Evolutionary conservation across 305 asterid species (phyloP).

Genomic region (Ajuga reptans): DNA sequence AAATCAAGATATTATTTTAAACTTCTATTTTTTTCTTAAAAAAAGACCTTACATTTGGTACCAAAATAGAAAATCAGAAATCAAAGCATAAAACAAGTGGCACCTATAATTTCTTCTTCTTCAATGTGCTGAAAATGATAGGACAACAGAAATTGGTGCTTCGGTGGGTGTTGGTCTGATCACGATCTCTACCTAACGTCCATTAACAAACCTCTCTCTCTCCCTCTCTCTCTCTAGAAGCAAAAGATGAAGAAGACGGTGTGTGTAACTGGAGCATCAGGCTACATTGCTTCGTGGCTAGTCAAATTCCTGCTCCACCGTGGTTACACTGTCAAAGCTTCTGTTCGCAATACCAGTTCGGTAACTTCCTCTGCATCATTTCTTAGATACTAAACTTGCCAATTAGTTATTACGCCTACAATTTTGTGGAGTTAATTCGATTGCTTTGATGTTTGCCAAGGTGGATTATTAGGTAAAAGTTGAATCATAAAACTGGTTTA

Average conservation of each 20-base stretch:
- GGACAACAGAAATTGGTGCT: too few species aligned
- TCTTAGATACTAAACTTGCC: neutral
- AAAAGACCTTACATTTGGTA: too few species aligned
- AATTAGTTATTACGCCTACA: neutral
- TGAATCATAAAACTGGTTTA: neutral
- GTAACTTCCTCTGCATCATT: neutral
- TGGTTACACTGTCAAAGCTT: constrained; percentile 34
- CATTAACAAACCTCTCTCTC: too few species aligned
- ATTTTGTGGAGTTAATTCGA: neutral
- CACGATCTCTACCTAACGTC: neutral
- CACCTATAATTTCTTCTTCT: too few species aligned
- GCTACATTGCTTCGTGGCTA: constrained; percentile 33
- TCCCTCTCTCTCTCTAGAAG: neutral
- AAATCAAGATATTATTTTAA: too few species aligned
- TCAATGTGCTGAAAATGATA: too few species aligned
- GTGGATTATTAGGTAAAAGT: too few species aligned
- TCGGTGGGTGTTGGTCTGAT: too few species aligned
- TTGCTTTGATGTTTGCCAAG: neutral
- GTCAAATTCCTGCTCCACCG: constrained; percentile 30
- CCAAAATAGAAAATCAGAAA: too few species aligned
- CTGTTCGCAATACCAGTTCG: constrained; percentile 34
- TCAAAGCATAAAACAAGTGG: too few species aligned
- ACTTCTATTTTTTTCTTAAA: too few species aligned
- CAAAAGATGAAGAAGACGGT: too few species aligned
- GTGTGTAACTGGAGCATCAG: constrained; percentile 37